Evolutionary conservation across 1,284 basidiomycete genomes (phyloP).

Genomic region (Ceratobasidium sp.): DNA sequence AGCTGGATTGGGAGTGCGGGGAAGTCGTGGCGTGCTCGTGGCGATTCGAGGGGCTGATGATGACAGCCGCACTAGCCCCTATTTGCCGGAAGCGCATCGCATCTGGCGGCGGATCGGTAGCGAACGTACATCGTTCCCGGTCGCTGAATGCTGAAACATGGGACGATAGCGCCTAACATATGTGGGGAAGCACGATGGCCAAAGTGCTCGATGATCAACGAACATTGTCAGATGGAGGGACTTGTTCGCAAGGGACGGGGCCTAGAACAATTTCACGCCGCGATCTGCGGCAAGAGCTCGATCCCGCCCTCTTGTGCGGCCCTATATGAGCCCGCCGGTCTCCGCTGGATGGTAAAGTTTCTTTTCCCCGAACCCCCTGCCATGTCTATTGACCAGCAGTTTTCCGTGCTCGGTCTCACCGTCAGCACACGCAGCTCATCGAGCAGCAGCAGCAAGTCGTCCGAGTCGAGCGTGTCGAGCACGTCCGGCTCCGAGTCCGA

Average conservation of each 20-base stretch:
- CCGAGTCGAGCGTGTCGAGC: background rate
- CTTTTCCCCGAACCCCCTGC: background rate
- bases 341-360: background rate
- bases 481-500: background rate
- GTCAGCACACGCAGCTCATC: background rate
- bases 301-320: slow-evolving; percentile 18
- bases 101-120: background rate
- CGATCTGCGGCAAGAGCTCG: slow-evolving; percentile 32
- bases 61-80: background rate
- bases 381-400: background rate
- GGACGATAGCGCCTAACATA: background rate
- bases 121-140: background rate
- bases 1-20: background rate
- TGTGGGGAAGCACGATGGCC: background rate
- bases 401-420: slow-evolving; percentile 15
- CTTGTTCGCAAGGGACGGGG: background rate
- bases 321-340: background rate
- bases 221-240: background rate
- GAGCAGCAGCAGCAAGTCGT: background rate
- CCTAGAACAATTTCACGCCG: background rate
- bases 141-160: too few species aligned
- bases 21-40: background rate
- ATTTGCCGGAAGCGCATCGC: background rate
- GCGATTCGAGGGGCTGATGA: background rate
- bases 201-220: background rate